Conservation (phyloP, 208 protist species). For the Leishmania tarentolae region DNA sequence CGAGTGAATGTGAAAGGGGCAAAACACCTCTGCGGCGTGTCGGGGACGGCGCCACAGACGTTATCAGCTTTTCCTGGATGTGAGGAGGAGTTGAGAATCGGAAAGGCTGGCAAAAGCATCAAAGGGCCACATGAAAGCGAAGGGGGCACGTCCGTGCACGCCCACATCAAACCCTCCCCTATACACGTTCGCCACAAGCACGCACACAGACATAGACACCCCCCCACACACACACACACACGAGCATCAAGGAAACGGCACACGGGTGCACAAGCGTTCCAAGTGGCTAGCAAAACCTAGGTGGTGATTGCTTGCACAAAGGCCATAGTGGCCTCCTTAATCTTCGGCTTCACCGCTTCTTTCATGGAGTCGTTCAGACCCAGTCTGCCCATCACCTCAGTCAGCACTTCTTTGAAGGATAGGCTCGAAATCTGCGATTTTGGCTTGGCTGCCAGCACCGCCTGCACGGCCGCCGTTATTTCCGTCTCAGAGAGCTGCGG, state of each 20-base stretch:
- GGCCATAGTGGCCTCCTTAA: slow-evolving; percentile 37
- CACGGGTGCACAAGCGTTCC: background rate
- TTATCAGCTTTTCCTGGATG: background rate
- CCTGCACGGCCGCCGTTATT: slow-evolving; percentile 37
- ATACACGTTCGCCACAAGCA: background rate
- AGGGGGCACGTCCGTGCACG: background rate
- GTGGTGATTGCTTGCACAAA: slow-evolving; percentile 3
- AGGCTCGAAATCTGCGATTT: slow-evolving; percentile 28
- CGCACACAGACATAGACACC: background rate
- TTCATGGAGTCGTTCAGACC: slow-evolving; percentile 32
- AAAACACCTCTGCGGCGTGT: no score
- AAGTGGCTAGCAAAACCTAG: background rate
- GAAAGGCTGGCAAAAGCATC: no score
- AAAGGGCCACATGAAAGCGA: no score
- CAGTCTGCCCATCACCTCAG: slow-evolving; percentile 39
- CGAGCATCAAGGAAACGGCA: background rate
- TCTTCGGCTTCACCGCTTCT: slow-evolving; percentile 25
- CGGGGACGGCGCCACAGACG: background rate
- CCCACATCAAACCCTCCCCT: background rate
- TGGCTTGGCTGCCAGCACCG: slow-evolving; percentile 28
- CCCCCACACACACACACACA: background rate
- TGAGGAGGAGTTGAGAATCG: no score
- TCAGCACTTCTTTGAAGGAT: slow-evolving; percentile 55
- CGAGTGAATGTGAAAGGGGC: no score
- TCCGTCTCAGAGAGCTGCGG: slow-evolving; percentile 32